Conservation (phyloP, 768 basidiomycete species). For the Hydnum rufescens region DNA sequence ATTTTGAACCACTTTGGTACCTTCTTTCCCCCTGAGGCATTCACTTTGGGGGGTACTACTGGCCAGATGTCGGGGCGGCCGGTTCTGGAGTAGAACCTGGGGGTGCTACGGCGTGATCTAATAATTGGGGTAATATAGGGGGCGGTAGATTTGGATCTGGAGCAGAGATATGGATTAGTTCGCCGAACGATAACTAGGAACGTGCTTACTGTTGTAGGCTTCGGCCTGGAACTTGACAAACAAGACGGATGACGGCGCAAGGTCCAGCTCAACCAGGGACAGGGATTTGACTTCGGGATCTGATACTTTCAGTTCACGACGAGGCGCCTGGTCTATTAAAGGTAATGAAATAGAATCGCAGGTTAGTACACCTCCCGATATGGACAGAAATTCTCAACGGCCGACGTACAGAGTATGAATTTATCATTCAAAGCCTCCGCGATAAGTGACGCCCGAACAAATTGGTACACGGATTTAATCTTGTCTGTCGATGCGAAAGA, state of each 20-base stretch:
- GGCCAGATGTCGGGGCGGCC: slow-evolving; percentile 3
- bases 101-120: slow-evolving; percentile 42
- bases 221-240: slow-evolving; percentile 59
- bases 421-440: slow-evolving; percentile 63
- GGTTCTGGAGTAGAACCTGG: slow-evolving; percentile 31
- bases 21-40: slow-evolving; percentile 27
- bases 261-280: slow-evolving; percentile 43
- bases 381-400: neutral
- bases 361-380: neutral
- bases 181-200: slow-evolving; percentile 4
- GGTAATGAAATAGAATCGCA: neutral
- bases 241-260: slow-evolving; percentile 66
- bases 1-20: slow-evolving; percentile 65
- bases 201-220: slow-evolving; percentile 37
- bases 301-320: slow-evolving; percentile 63
- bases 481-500: slow-evolving; percentile 58
- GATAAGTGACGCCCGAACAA: slow-evolving; percentile 48
- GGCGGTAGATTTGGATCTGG: slow-evolving; percentile 39
- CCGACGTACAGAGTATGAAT: slow-evolving; percentile 58
- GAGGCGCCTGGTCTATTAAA: slow-evolving; percentile 59
- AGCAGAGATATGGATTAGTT: neutral
- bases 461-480: slow-evolving; percentile 68
- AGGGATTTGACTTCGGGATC: slow-evolving; percentile 53
- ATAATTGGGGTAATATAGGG: slow-evolving; percentile 38
- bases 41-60: neutral